phyloP scores from a whole-genome alignment of 805 yeast genomes.

The Yarrowia deformans region DNA sequence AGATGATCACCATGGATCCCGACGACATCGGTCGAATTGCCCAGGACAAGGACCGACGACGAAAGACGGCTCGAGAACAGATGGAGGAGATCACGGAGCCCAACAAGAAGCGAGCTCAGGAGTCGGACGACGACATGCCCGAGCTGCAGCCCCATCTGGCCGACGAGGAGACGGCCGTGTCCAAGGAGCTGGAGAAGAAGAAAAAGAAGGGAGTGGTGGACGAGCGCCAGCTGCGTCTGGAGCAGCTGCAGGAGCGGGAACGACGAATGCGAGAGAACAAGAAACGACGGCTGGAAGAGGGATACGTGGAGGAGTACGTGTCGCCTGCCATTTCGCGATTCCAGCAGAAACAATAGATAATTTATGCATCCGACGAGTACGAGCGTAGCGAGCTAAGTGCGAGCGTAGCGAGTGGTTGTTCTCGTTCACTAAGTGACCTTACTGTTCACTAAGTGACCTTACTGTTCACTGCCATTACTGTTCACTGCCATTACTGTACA shows the following conservation, averaged over 20 bases:
- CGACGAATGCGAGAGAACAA: conserved; percentile 26
- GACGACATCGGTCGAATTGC: conserved; percentile 84
- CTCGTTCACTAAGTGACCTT: too few species aligned
- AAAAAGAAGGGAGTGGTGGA: conserved; percentile 79
- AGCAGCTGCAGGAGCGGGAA: conserved; percentile 51
- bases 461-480: too few species aligned
- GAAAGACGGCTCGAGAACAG: conserved; percentile 62
- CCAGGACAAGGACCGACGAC: conserved; percentile 64
- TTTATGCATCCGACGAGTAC: conserved; percentile 2
- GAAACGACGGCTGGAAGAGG: conserved; percentile 52
- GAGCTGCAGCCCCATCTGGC: conserved; percentile 71
- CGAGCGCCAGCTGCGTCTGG: conserved; percentile 79
- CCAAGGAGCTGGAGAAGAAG: conserved; percentile 81
- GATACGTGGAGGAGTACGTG: conserved; percentile 58
- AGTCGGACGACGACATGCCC: conserved; percentile 59
- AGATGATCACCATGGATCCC: conserved; percentile 91
- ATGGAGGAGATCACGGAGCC: conserved; percentile 51
- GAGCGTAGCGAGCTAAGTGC: not conserved
- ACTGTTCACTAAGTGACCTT: too few species aligned
- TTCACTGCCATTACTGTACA: too few species aligned
- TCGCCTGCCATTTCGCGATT: conserved; percentile 46
- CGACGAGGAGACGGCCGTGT: conserved; percentile 82
- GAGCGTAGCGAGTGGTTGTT: too few species aligned
- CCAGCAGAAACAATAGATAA: conserved; percentile 9
- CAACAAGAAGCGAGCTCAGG: conserved; percentile 55